These are phyloP conservation scores for Aspergillus sclerotioniger DNA, from an alignment of 495 filamentous ascomycete species.

Conservation along the genomic window DNA sequence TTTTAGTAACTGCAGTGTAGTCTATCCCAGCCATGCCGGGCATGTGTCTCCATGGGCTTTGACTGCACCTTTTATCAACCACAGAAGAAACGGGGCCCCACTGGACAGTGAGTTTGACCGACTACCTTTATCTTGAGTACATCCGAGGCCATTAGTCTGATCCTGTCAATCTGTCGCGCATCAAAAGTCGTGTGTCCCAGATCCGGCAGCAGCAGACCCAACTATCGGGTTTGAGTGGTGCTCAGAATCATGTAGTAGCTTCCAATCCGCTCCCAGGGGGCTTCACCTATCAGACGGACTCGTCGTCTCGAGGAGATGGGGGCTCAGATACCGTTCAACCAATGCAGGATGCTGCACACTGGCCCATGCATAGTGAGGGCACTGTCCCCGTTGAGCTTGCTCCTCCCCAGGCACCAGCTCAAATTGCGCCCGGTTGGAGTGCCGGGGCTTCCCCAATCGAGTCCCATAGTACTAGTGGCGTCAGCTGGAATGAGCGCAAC, in stretches of 20 bases:
- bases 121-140: background rate
- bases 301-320: slow-evolving; percentile 19
- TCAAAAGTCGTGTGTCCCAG: slow-evolving; percentile 38
- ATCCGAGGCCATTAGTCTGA: background rate
- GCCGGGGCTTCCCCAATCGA: slow-evolving; percentile 25
- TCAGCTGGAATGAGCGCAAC: slow-evolving; percentile 33
- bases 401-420: slow-evolving; percentile 16
- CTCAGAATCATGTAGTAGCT: slow-evolving; percentile 13
- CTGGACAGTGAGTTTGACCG: slow-evolving; percentile 37
- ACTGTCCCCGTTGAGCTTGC: slow-evolving; percentile 28
- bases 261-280: slow-evolving; percentile 14
- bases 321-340: slow-evolving; percentile 14
- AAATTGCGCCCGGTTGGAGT: slow-evolving; percentile 24
- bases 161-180: background rate
- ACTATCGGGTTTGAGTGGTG: slow-evolving; percentile 13
- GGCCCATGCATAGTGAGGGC: slow-evolving; percentile 21
- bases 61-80: slow-evolving; percentile 47
- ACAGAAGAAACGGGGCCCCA: slow-evolving; percentile 44
- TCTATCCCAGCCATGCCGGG: slow-evolving; percentile 39
- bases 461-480: slow-evolving; percentile 21
- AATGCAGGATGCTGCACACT: slow-evolving; percentile 23
- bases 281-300: slow-evolving; percentile 12
- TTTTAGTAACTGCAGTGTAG: slow-evolving; percentile 31
- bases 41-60: slow-evolving; percentile 40
- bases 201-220: slow-evolving; percentile 42